Evolutionary conservation across 306 rosid species (phyloP).

Genomic region (Lablab purpureus): DNA sequence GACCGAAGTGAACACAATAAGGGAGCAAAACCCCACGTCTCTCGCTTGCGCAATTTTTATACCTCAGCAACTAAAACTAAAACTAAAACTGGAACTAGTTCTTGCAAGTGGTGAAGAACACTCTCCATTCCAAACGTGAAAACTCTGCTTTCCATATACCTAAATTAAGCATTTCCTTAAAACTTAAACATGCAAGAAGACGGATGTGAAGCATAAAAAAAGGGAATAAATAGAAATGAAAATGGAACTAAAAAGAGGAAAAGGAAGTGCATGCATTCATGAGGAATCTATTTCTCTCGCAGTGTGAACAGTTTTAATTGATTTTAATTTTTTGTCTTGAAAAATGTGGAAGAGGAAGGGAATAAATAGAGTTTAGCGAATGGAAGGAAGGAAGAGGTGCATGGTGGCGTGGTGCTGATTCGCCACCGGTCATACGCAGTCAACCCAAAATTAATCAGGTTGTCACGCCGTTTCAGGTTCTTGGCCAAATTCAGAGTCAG

Average conservation of each 20-base stretch:
- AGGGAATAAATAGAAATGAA: neutral
- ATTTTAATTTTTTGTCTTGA: slow-evolving; percentile 36
- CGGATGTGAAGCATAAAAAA: neutral
- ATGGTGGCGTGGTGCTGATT: slow-evolving; percentile 38
- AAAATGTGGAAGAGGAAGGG: slow-evolving; percentile 53
- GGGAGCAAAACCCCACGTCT: slow-evolving; percentile 82
- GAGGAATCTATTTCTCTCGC: slow-evolving; percentile 37
- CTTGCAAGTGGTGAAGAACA: slow-evolving; percentile 4
- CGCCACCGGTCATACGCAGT: slow-evolving; percentile 60
- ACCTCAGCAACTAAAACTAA: slow-evolving; percentile 4
- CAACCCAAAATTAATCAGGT: slow-evolving; percentile 53
- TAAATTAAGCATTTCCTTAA: neutral
- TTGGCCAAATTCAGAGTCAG: slow-evolving; percentile 47
- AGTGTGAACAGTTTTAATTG: neutral
- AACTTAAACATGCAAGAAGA: slow-evolving; percentile 1
- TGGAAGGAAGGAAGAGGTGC: slow-evolving; percentile 3
- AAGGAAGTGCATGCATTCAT: slow-evolving; percentile 20
- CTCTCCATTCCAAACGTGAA: slow-evolving; percentile 19
- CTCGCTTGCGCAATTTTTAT: slow-evolving; percentile 46
- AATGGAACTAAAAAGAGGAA: slow-evolving; percentile 31
- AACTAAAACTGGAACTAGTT: neutral
- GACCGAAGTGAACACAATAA: slow-evolving; percentile 77
- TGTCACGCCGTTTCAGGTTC: slow-evolving; percentile 68
- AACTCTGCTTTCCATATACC: slow-evolving; percentile 14
- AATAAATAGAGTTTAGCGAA: slow-evolving; percentile 44